phyloP scores from a whole-genome alignment of 2,329 filamentous ascomycete genomes.

The Talaromyces sp. region DNA sequence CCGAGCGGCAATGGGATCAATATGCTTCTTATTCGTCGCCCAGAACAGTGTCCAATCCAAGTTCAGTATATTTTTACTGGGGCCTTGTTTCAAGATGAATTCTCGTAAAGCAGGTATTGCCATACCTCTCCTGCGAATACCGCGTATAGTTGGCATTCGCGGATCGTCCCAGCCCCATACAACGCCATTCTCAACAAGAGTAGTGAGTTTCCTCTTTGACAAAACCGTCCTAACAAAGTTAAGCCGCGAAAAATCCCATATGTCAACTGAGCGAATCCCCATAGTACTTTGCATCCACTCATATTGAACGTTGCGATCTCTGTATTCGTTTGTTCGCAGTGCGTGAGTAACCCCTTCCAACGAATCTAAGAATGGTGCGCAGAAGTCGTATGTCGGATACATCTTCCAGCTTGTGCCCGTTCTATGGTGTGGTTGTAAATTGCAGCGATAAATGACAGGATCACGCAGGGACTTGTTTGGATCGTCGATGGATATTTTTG shows the following conservation, averaged over 20 bases:
- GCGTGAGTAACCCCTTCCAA: slow-evolving; percentile 61
- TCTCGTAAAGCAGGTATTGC: slow-evolving; percentile 44
- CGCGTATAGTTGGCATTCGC: slow-evolving; percentile 47
- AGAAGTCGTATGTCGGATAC: slow-evolving; percentile 65
- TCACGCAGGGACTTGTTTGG: slow-evolving; percentile 93
- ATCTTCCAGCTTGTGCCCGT: slow-evolving; percentile 60
- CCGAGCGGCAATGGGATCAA: slow-evolving; percentile 68
- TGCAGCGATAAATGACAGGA: slow-evolving; percentile 95
- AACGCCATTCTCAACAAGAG: slow-evolving; percentile 43
- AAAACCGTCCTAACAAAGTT: slow-evolving; percentile 48
- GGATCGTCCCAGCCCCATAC: slow-evolving; percentile 50
- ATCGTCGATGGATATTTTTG: slow-evolving; percentile 85
- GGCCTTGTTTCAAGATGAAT: slow-evolving; percentile 48
- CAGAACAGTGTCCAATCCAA: slow-evolving; percentile 48
- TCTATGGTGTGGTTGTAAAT: slow-evolving; percentile 58
- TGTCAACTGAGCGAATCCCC: slow-evolving; percentile 41
- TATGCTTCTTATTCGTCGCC: slow-evolving; percentile 69
- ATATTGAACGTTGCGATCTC: slow-evolving; percentile 48
- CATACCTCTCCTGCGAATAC: slow-evolving; percentile 46
- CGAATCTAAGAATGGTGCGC: slow-evolving; percentile 58
- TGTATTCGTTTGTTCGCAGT: slow-evolving; percentile 58
- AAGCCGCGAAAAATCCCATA: slow-evolving; percentile 50
- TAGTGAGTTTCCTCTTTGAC: slow-evolving; percentile 48
- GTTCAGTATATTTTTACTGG: slow-evolving; percentile 45
- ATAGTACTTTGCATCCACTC: slow-evolving; percentile 47